Evolutionary conservation across 345 rosid species (phyloP), one percentile per base, ranked within the genome.

Genomic region (Syzygium grande): DNA sequence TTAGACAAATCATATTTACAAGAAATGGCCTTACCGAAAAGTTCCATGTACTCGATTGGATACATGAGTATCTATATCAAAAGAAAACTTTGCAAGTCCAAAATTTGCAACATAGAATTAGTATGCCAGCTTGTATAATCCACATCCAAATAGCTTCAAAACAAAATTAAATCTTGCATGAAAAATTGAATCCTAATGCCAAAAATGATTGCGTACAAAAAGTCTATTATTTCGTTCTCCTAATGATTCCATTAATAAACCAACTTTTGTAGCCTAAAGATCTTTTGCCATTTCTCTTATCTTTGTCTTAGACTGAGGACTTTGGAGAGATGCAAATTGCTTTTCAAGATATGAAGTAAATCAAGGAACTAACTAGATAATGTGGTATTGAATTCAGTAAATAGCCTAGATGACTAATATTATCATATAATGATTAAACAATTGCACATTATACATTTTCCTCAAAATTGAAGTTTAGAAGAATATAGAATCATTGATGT

Each of bases 31-130:
- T 85, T 94, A 96, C 99, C 99, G 98, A 88, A 94, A 95, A 84
- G 99, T 97, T 88, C 98, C 99, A 97, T 96, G 91, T 80, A 97
- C 95, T 87, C 97, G 92, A 65, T 98, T 97, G 54, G 98, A 96
- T 84, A 95, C 94, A 90, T 96, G 98, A 59, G 98, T 97, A 79
- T 96, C 95, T 19, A 91, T 90, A 89, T 97, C 98, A 84, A 91
- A 92, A 46, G 93, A 86, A 90, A 87, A 91, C 92, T 93, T 96
- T 13, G 98, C 98, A 16, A 97, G 95, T 89, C 99, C 99, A 92
- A 97, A 96, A 93, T 97, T 98, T 23, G 98, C 96, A 90, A 95
- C 94, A 96, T 97, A 92, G 89, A 87, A 63, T 58, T 0, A 61
- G 4, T 27, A n/a, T n/a, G 17, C n/a, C 17, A 61, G 93, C 63